phyloP scores from a whole-genome alignment of 1,284 basidiomycete species.

The Leccinum fallax region DNA sequence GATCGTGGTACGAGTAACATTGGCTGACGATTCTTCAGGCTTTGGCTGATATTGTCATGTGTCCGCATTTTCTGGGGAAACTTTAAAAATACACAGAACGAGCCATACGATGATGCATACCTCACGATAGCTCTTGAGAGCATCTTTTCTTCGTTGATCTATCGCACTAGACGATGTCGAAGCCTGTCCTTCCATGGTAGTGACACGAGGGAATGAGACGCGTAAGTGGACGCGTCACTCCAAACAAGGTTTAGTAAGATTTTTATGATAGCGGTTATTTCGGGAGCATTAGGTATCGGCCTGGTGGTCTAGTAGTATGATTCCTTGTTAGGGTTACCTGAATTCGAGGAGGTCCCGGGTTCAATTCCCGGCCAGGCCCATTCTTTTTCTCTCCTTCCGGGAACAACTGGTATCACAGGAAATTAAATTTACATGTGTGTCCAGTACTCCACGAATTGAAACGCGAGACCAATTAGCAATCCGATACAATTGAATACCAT shows the following conservation, averaged over 20 bases:
- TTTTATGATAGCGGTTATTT: neutral
- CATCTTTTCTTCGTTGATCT: conserved; percentile 64
- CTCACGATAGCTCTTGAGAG: conserved; percentile 69
- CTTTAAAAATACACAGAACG: conserved; percentile 9
- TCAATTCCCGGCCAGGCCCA: conserved; percentile 83
- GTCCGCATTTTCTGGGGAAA: conserved; percentile 83
- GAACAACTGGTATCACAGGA: too few relatives aligned
- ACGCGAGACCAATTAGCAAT: conserved; percentile 22
- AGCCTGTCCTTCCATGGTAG: conserved; percentile 51
- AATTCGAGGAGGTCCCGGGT: conserved; percentile 73
- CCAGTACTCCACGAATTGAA: conserved; percentile 26
- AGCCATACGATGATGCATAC: conserved; percentile 37
- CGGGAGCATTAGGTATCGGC: conserved; percentile 20
- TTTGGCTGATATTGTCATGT: conserved; percentile 82
- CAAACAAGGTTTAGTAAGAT: neutral
- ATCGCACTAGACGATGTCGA: conserved; percentile 58
- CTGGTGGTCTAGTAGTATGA: conserved; percentile 58
- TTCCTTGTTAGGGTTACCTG: conserved; percentile 50
- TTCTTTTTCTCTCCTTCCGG: conserved; percentile 19
- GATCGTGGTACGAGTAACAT: neutral
- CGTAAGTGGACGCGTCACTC: conserved; percentile 34
- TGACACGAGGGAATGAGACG: conserved; percentile 10
- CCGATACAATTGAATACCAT: conserved; percentile 12
- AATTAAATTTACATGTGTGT: too few relatives aligned
- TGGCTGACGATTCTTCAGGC: conserved; percentile 81